Conservation (phyloP, 441 rosid species). For the Erysimum cheiri region DNA sequence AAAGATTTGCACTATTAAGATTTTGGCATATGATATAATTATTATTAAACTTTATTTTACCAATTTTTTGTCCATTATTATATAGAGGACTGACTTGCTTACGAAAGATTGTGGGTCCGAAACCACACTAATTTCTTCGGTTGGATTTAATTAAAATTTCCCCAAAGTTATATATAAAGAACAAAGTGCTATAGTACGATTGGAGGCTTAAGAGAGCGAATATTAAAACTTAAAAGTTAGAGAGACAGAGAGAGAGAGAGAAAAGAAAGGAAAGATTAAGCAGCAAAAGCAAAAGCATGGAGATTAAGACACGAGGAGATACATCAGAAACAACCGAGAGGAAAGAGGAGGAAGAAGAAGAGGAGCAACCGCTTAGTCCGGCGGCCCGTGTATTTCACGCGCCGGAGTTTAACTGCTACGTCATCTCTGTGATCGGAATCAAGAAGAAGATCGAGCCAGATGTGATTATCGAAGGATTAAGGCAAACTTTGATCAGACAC, state of each 20-base stretch:
- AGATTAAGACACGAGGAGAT: conserved; percentile 35
- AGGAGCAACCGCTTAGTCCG: conserved; percentile 55
- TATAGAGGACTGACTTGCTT: too few species aligned
- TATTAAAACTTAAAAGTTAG: not conserved
- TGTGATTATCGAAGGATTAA: conserved; percentile 49
- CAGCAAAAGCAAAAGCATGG: conserved; percentile 12
- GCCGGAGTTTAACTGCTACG: conserved; percentile 59
- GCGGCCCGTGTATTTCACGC: conserved; percentile 66
- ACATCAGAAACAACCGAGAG: conserved; percentile 8
- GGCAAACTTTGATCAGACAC: conserved; percentile 55
- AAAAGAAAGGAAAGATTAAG: not conserved
- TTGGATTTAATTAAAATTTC: not conserved
- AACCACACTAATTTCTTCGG: not conserved
- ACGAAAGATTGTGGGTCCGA: conserved; percentile 29
- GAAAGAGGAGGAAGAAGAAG: conserved; percentile 24
- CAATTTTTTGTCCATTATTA: too few species aligned
- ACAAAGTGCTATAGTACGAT: conserved; percentile 6
- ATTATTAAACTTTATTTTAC: too few species aligned
- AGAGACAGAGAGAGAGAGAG: not conserved
- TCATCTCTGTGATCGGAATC: conserved; percentile 58
- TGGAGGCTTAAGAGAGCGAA: conserved; percentile 16
- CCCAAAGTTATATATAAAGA: not conserved
- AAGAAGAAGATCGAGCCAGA: conserved; percentile 48
- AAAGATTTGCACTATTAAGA: too few species aligned
- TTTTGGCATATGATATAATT: too few species aligned